A percentile compares a stretch with the other conserved stretches of the same genome.
These are phyloP conservation scores for Termitomyces sp. DNA, from an alignment of 768 basidiomycete genomes.

Conservation along the genomic window DNA sequence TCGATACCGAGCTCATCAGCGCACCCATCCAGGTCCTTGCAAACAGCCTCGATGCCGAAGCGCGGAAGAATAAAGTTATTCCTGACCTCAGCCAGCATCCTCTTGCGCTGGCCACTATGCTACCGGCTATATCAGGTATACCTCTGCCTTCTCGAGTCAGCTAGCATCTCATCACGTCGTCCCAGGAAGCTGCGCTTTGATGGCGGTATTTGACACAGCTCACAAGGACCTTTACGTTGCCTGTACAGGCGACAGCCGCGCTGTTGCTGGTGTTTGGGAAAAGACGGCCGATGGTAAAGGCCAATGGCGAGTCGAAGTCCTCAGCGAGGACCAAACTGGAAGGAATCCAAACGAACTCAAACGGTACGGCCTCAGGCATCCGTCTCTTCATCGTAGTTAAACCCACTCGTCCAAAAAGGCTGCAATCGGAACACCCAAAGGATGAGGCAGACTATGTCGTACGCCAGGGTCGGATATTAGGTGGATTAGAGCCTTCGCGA, in stretches of 20 bases:
- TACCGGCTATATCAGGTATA: conserved; percentile 75
- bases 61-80: conserved; percentile 43
- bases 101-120: conserved; percentile 64
- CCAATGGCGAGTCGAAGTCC: conserved; percentile 87
- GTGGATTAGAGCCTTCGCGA: conserved; percentile 80
- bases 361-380: conserved; percentile 44
- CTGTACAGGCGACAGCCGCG: conserved; percentile 89
- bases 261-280: conserved; percentile 92
- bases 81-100: conserved; percentile 71
- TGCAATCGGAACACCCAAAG: conserved; percentile 78
- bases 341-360: conserved; percentile 80
- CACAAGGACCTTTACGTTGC: conserved; percentile 84
- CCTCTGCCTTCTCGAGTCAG: background rate
- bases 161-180: conserved; percentile 8
- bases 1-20: conserved; percentile 82
- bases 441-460: conserved; percentile 73
- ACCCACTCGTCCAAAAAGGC: conserved; percentile 31
- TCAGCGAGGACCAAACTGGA: conserved; percentile 95
- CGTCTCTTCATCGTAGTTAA: background rate
- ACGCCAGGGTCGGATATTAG: conserved; percentile 75
- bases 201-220: conserved; percentile 83
- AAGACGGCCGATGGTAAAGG: conserved; percentile 58
- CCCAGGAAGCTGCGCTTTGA: conserved; percentile 84
- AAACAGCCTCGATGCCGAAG: conserved; percentile 45
- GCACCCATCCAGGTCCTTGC: conserved; percentile 73